Percentiles rank a stretch among this genome's conserved stretches.
These are phyloP conservation scores for Mollisia scopiformis DNA, from an alignment of 2,329 filamentous ascomycete species.

Conservation along the genomic window DNA sequence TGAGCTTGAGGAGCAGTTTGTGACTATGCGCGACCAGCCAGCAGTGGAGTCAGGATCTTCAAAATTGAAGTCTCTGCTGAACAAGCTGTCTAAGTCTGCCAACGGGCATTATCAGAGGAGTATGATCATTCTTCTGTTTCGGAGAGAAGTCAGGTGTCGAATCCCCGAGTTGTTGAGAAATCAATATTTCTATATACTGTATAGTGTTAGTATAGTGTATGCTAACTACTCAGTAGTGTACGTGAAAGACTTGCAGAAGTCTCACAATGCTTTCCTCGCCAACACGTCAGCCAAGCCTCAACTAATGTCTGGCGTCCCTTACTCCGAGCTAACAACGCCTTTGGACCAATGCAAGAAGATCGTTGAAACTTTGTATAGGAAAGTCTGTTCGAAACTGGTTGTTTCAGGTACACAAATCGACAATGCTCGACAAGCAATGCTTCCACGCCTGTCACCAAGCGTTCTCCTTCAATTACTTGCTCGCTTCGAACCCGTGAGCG, in stretches of 20 bases:
- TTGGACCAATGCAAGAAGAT: slow-evolving; percentile 5
- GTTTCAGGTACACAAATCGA: slow-evolving; percentile 25
- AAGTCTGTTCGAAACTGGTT: slow-evolving; percentile 7
- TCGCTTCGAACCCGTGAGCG: not conserved
- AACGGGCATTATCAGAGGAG: slow-evolving; percentile 13
- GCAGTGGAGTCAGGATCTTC: slow-evolving; percentile 1
- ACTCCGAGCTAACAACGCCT: slow-evolving; percentile 1
- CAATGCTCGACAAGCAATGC: slow-evolving; percentile 41
- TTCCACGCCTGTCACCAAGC: slow-evolving; percentile 22
- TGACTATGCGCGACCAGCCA: not conserved
- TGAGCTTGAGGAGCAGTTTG: slow-evolving; percentile 1
- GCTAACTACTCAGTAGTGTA: no score
- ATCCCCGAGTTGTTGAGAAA: no score
- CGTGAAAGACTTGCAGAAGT: slow-evolving; percentile 17
- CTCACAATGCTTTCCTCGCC: slow-evolving; percentile 16
- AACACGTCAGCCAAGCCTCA: not conserved
- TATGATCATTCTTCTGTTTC: no score
- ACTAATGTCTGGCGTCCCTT: slow-evolving; percentile 1
- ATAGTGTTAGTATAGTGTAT: no score
- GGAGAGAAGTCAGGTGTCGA: no score
- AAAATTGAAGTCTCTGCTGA: slow-evolving; percentile 16
- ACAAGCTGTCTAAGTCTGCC: slow-evolving; percentile 10
- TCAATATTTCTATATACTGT: no score
- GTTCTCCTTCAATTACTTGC: slow-evolving; percentile 21
- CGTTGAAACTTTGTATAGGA: slow-evolving; percentile 10